phyloP scores from a whole-genome alignment of 2,329 filamentous ascomycete genomes.

The Teratosphaeria epicoccoides region DNA sequence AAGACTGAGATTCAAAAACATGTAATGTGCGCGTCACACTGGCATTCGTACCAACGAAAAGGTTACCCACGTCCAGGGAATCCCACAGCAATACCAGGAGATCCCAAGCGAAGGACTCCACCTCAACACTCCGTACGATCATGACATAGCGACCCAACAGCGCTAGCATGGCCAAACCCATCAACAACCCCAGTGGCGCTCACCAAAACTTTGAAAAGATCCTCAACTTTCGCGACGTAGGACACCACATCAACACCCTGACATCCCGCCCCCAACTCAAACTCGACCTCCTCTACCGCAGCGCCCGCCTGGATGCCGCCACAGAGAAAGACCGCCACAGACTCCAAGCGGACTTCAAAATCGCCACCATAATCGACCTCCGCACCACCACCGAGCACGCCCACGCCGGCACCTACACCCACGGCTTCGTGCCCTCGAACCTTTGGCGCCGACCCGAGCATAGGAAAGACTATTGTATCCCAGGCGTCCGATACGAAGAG shows the following conservation, averaged over 20 bases:
- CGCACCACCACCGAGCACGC: slow-evolving; percentile 52
- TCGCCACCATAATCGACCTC: slow-evolving; percentile 68
- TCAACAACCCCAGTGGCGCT: background rate
- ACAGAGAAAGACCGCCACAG: slow-evolving; percentile 51
- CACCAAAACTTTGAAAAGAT: slow-evolving; percentile 43
- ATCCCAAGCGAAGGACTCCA: too few relatives aligned
- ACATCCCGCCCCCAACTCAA: slow-evolving; percentile 36
- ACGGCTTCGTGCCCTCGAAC: background rate
- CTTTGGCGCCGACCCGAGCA: background rate
- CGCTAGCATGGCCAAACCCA: too few relatives aligned
- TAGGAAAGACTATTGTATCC: slow-evolving; percentile 34
- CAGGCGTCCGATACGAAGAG: slow-evolving; percentile 51
- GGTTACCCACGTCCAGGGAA: too few relatives aligned
- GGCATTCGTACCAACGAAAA: too few relatives aligned
- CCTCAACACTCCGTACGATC: too few relatives aligned
- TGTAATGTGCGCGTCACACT: too few relatives aligned
- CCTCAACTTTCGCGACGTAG: slow-evolving; percentile 70
- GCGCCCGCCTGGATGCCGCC: slow-evolving; percentile 52
- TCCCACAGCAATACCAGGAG: too few relatives aligned
- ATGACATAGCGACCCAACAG: too few relatives aligned
- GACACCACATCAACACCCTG: slow-evolving; percentile 52
- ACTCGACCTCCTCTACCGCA: slow-evolving; percentile 15
- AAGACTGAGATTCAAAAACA: too few relatives aligned
- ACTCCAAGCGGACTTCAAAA: slow-evolving; percentile 49
- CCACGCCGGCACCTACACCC: slow-evolving; percentile 21